phyloP scores from a whole-genome alignment of 2,329 filamentous ascomycete genomes.

The Neophaeococcomyces aloes region DNA sequence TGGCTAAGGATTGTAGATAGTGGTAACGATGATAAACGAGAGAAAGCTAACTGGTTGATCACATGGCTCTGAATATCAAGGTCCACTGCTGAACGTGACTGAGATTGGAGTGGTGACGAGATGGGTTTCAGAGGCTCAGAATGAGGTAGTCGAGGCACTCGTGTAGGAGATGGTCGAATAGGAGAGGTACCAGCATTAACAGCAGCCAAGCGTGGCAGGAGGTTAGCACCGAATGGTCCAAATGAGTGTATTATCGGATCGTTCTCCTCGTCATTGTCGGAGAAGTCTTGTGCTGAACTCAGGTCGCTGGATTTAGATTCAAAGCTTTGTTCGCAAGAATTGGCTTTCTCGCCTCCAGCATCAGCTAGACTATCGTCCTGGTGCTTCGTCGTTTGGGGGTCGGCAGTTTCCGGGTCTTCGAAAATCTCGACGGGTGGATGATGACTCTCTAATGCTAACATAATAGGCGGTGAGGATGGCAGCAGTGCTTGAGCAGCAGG shows the following conservation, averaged over 20 bases:
- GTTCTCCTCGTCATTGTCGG: conserved; percentile 83
- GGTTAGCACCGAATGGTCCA: conserved; percentile 75
- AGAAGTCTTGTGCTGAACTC: conserved; percentile 42
- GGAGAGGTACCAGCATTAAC: conserved; percentile 60
- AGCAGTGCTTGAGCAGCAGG: conserved; percentile 41
- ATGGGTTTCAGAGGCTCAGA: conserved; percentile 28
- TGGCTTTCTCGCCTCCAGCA: conserved; percentile 13
- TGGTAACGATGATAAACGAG: conserved; percentile 80
- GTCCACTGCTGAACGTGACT: conserved; percentile 27
- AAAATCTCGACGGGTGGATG: conserved; percentile 50
- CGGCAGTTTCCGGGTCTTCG: conserved; percentile 47
- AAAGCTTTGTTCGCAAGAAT: conserved; percentile 22
- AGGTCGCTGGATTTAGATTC: conserved; percentile 13
- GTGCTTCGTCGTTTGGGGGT: conserved; percentile 3
- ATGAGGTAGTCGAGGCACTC: conserved; percentile 24
- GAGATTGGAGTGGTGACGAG: conserved; percentile 24
- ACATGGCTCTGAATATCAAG: conserved; percentile 61
- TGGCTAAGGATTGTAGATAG: conserved; percentile 81
- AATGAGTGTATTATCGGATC: conserved; percentile 89
- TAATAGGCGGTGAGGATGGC: conserved; percentile 30
- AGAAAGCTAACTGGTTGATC: conserved; percentile 90
- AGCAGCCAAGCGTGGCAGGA: conserved; percentile 70
- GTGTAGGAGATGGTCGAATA: conserved; percentile 14
- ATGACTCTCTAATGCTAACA: conserved; percentile 2
- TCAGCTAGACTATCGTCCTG: conserved; percentile 22